These are phyloP conservation scores for Globisporangium nagaii DNA, from an alignment of 352 stramenopile species.

Conservation along the genomic window DNA sequence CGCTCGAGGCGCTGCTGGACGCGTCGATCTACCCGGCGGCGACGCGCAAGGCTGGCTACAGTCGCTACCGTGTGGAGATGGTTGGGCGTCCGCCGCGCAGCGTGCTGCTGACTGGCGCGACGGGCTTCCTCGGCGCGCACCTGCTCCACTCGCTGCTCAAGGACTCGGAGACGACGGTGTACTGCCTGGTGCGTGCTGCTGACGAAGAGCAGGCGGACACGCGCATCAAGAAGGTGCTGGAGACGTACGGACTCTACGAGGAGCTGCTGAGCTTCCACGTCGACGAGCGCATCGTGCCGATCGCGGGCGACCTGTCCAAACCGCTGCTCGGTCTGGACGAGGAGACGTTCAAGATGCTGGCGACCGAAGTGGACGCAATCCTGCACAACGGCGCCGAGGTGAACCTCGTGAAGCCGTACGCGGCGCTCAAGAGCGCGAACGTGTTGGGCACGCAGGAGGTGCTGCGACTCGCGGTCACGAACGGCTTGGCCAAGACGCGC, in stretches of 20 bases:
- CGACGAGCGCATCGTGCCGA: conserved; percentile 59
- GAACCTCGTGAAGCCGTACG: conserved; percentile 90
- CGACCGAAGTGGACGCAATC: conserved; percentile 86
- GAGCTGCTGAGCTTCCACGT: conserved; percentile 48
- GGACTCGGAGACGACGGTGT: conserved; percentile 62
- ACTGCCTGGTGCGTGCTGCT: conserved; percentile 74
- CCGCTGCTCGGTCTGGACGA: conserved; percentile 75
- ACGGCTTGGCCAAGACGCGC: conserved; percentile 64
- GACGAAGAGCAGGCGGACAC: conserved; percentile 42
- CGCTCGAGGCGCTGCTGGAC: conserved; percentile 60
- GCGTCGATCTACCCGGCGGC: conserved; percentile 66
- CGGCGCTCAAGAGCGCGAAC: conserved; percentile 83
- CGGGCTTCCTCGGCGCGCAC: conserved; percentile 86
- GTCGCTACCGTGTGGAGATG: conserved; percentile 78
- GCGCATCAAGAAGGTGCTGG: conserved; percentile 54
- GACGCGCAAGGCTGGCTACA: conserved; percentile 69
- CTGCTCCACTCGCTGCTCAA: conserved; percentile 80
- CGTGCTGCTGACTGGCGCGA: conserved; percentile 88
- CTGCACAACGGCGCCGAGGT: conserved; percentile 91
- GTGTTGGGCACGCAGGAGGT: conserved; percentile 89
- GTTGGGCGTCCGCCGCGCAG: conserved; percentile 60
- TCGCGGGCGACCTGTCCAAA: conserved; percentile 77
- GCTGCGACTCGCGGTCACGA: conserved; percentile 80
- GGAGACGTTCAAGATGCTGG: conserved; percentile 84
- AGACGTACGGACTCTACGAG: conserved; percentile 48